phyloP scores from a whole-genome alignment of 768 basidiomycete species.

The Rhodotorula kratochvilovae region DNA sequence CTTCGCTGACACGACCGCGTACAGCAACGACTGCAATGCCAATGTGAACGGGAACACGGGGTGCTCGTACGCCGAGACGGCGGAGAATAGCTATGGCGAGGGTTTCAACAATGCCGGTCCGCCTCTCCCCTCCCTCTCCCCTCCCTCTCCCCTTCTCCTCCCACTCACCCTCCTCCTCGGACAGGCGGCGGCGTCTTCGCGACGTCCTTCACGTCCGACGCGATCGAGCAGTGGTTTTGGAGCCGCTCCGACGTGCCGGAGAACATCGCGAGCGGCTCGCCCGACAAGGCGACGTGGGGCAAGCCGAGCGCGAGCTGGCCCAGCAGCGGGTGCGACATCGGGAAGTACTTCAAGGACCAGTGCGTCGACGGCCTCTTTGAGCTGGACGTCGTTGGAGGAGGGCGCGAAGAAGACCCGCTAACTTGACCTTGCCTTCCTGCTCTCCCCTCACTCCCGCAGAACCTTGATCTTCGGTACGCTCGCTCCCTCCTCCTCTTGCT shows the following conservation, averaged over 20 bases:
- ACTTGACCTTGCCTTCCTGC: neutral
- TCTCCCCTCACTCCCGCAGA: neutral
- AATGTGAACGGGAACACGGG: slow-evolving; percentile 23
- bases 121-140: neutral
- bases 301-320: slow-evolving; percentile 21
- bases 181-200: slow-evolving; percentile 21
- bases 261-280: slow-evolving; percentile 7
- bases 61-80: slow-evolving; percentile 16
- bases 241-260: slow-evolving; percentile 12
- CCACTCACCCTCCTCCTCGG: neutral
- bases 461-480: slow-evolving; percentile 3
- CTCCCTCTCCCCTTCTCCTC: neutral
- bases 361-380: no score
- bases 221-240: slow-evolving; percentile 28
- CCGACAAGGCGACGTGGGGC: slow-evolving; percentile 24
- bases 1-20: neutral
- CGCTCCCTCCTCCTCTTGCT: neutral
- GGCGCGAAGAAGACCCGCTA: no score
- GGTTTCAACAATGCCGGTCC: slow-evolving; percentile 18
- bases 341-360: slow-evolving; percentile 19
- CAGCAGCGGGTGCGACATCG: slow-evolving; percentile 3
- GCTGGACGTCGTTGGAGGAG: no score
- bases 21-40: slow-evolving; percentile 25
- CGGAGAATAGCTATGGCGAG: slow-evolving; percentile 9
- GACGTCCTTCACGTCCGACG: slow-evolving; percentile 1